A percentile compares a stretch with the other conserved stretches of the same genome.
Conservation (phyloP, 495 filamentous ascomycete species). For the Talaromyces stipitatus region DNA sequence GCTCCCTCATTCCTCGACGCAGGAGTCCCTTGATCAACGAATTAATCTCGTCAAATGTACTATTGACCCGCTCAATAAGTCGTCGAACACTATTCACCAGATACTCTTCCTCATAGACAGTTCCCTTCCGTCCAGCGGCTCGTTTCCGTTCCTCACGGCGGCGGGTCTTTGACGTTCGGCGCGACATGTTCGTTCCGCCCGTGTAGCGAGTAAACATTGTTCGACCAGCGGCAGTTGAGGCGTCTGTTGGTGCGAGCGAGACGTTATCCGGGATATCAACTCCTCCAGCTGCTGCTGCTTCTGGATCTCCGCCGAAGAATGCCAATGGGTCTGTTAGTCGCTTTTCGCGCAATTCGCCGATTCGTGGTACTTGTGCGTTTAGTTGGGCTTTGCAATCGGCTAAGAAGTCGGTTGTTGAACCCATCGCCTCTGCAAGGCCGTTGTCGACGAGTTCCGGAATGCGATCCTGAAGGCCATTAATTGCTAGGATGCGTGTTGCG, state of each 20-base stretch:
- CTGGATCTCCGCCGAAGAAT: conserved; percentile 64
- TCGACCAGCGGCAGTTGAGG: conserved; percentile 60
- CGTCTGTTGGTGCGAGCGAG: conserved; percentile 78
- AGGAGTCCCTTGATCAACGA: conserved; percentile 66
- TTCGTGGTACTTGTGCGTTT: conserved; percentile 71
- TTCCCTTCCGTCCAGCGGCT: conserved; percentile 89
- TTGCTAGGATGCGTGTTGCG: conserved; percentile 62
- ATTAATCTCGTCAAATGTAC: conserved; percentile 56
- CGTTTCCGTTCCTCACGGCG: conserved; percentile 88
- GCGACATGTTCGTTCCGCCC: conserved; percentile 57
- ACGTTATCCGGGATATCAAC: conserved; percentile 83
- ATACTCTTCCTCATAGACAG: conserved; percentile 96
- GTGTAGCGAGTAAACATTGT: conserved; percentile 92
- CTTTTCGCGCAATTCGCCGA: conserved; percentile 70
- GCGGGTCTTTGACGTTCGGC: conserved; percentile 76
- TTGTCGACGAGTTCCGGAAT: conserved; percentile 59
- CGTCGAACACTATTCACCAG: conserved; percentile 79
- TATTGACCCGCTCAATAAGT: conserved; percentile 77
- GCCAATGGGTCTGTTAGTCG: conserved; percentile 74
- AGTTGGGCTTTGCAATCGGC: conserved; percentile 87
- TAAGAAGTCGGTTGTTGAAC: conserved; percentile 74
- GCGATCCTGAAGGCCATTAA: conserved; percentile 37
- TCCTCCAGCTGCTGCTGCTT: conserved; percentile 31
- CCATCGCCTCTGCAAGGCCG: conserved; percentile 69
- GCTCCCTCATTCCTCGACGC: conserved; percentile 78